Evolutionary conservation across 805 yeast species (phyloP).

Genomic region (Nakazawaea wickerhamii): DNA sequence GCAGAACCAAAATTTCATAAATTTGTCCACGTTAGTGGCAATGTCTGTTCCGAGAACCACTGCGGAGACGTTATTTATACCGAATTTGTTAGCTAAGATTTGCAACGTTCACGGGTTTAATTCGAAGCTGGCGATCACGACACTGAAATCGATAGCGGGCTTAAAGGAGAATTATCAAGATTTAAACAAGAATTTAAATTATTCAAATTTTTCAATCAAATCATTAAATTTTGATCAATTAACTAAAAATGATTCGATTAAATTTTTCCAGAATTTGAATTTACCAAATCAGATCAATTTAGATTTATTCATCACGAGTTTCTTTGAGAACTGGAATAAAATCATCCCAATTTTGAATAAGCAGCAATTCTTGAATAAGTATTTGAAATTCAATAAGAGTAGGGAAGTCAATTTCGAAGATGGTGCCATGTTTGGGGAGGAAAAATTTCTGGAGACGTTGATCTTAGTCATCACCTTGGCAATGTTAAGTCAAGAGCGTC

Average conservation of each 20-base stretch:
- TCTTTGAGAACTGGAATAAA: constrained; percentile 75
- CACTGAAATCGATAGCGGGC: constrained; percentile 68
- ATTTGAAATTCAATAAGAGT: constrained; percentile 39
- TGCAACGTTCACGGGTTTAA: constrained; percentile 69
- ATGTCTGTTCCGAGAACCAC: constrained; percentile 72
- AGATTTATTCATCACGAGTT: constrained; percentile 63
- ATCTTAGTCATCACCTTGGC: constrained; percentile 46
- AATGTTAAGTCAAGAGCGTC: constrained; percentile 34
- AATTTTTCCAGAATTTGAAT: constrained; percentile 38
- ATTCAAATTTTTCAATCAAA: constrained; percentile 26
- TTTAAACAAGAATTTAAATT: constrained; percentile 19
- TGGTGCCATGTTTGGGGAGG: constrained; percentile 37
- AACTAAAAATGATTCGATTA: constrained; percentile 34
- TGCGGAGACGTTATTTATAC: constrained; percentile 71
- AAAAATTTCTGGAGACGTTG: constrained; percentile 53
- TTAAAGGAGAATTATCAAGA: constrained; percentile 45
- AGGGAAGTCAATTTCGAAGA: constrained; percentile 39
- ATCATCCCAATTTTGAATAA: constrained; percentile 66
- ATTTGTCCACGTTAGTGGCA: constrained; percentile 56
- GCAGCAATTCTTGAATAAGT: constrained; percentile 59
- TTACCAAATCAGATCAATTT: constrained; percentile 52
- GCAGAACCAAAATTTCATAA: constrained; percentile 37
- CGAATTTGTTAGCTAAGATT: constrained; percentile 62
- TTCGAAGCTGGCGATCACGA: constrained; percentile 62
- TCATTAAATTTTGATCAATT: constrained; percentile 33